These are phyloP conservation scores for Pyrenophora graminea DNA, from an alignment of 2,329 filamentous ascomycete species.

Conservation along the genomic window DNA sequence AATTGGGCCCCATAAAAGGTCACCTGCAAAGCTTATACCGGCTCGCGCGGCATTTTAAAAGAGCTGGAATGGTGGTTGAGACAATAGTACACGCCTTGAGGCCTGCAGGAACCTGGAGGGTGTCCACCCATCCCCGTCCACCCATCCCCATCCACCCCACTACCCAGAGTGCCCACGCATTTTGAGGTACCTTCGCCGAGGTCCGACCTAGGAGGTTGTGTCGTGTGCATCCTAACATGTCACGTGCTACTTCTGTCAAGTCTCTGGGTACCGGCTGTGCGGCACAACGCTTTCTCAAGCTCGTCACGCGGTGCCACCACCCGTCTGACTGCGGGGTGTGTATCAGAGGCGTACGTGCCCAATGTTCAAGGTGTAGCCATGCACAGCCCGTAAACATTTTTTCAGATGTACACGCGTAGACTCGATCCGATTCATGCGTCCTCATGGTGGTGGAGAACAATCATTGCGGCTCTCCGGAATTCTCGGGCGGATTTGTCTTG, in stretches of 20 bases:
- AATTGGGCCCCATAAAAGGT: slow-evolving; percentile 6
- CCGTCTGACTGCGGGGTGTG: slow-evolving; percentile 1
- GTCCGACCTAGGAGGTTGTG: slow-evolving; percentile 4
- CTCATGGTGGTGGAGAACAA: slow-evolving; percentile 1
- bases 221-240: not conserved
- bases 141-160: slow-evolving; percentile 13
- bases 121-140: slow-evolving; percentile 3
- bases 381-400: not conserved
- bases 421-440: slow-evolving; percentile 5
- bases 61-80: slow-evolving; percentile 13
- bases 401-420: slow-evolving; percentile 5
- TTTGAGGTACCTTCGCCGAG: slow-evolving; percentile 12
- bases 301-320: slow-evolving; percentile 1
- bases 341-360: slow-evolving; percentile 5
- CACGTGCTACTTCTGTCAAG: not conserved
- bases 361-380: not conserved
- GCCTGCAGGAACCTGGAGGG: slow-evolving; percentile 14
- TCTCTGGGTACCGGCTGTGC: slow-evolving; percentile 3
- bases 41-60: slow-evolving; percentile 15
- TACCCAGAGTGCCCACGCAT: slow-evolving; percentile 9
- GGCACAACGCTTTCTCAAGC: slow-evolving; percentile 8
- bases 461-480: slow-evolving; percentile 7
- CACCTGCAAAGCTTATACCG: slow-evolving; percentile 5
- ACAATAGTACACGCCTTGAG: slow-evolving; percentile 9
- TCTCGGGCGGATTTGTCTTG: slow-evolving; percentile 16